These are phyloP conservation scores for Kluyveromyces nonfermentans DNA, from an alignment of 805 yeast genomes.

Conservation along the genomic window DNA sequence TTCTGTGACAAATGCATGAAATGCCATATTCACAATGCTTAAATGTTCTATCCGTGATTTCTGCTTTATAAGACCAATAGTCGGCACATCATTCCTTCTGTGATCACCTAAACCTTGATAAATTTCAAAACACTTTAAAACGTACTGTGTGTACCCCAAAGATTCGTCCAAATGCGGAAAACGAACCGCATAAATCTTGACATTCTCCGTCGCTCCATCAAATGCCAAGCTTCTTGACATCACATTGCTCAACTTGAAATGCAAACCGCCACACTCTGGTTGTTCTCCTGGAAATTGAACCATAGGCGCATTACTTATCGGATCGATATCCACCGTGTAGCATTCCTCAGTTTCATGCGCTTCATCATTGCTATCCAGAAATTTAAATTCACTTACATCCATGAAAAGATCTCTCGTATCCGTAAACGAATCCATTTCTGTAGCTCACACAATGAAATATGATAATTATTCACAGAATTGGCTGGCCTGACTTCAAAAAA, in stretches of 20 bases:
- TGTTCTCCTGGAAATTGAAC: constrained; percentile 5
- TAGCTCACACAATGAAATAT: neutral
- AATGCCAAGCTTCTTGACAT: constrained; percentile 34
- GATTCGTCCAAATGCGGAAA: constrained; percentile 35
- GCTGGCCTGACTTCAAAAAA: too few species aligned
- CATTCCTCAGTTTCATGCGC: constrained; percentile 14
- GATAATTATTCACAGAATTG: neutral
- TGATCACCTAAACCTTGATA: constrained; percentile 43
- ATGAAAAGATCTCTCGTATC: constrained; percentile 13
- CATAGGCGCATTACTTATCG: constrained; percentile 16
- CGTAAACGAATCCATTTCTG: neutral
- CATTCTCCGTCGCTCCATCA: constrained; percentile 33
- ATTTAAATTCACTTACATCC: constrained; percentile 22
- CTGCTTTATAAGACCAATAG: constrained; percentile 32
- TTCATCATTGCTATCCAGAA: constrained; percentile 10
- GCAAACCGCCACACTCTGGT: constrained; percentile 28
- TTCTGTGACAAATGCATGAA: constrained; percentile 28
- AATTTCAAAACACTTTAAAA: constrained; percentile 41
- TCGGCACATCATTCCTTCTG: constrained; percentile 32
- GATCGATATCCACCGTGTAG: constrained; percentile 14
- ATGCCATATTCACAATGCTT: constrained; percentile 29
- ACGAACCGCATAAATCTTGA: constrained; percentile 35
- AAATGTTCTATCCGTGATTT: constrained; percentile 29
- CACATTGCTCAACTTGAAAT: constrained; percentile 39
- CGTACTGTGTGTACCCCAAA: constrained; percentile 36